Evolutionary conservation across 176 grass and related monocot species (phyloP), one percentile per base, ranked within the genome.

Genomic region (Themeda triandra): DNA sequence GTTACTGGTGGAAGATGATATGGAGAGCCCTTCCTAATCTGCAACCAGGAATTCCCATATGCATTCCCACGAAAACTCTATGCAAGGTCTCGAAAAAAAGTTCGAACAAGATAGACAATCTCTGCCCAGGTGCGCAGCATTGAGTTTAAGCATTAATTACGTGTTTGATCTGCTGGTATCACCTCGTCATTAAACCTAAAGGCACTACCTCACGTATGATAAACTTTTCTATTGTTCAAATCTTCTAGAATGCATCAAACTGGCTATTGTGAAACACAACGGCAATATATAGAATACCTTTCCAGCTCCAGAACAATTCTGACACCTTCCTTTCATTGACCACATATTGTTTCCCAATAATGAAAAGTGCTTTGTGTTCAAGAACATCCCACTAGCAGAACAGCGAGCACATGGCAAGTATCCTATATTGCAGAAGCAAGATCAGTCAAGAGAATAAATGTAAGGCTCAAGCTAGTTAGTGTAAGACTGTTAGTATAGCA

Each of bases 321-420:
- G 85, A 73, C 96, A 98, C 40, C 91, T 88, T 75, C 68, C 77
- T 80, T 63, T 89, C 9, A 89, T 84, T 53, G 87, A 78, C 81
- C 40, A 77, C 30, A 86, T 45, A 72, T 87, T 87, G 70, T 78
- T 49, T 28, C 62, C 78, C 62, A 70, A 53, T 69, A 90, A 51
- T 64, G 91, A 83, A 89, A 87, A 88, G 2, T 23, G 37, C 48
- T 87, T 92, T 41, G 44, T 59, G 53, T 49, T 90, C 69, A 85
- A 71, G 31, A 80, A 69, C 63, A 88, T 69, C 56, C 91, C 87
- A 17, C 77, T 93, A 80, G 87, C 85, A 73, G 91, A 98, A 89
- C 92, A 95, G 36, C 89, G 89, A 69, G 93, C 96, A 62, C 96
- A 98, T 66, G 87, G 85, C 77, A 95, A 81, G 68, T 95, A 98